phyloP scores from a whole-genome alignment of 805 yeast species.

The Suhomyces xylopsoci region DNA sequence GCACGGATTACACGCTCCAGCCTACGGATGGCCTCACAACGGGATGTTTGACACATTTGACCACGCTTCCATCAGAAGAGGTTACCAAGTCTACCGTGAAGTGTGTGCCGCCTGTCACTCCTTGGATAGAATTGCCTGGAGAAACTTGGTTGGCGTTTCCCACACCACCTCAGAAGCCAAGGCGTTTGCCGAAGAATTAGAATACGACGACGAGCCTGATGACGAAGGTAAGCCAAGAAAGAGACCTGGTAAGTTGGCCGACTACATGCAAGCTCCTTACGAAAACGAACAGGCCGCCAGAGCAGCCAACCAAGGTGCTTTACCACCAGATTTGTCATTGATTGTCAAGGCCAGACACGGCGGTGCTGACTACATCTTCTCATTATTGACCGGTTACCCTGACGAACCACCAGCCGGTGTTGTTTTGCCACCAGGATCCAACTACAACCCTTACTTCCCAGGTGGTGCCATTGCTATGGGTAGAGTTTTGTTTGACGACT shows the following conservation, averaged over 20 bases:
- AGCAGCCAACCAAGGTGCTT: conserved; percentile 99
- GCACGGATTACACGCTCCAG: conserved; percentile 97
- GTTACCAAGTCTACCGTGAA: conserved; percentile 97
- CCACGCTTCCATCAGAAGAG: conserved; percentile 96
- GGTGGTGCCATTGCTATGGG: conserved; percentile 99
- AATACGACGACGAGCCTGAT: conserved; percentile 95
- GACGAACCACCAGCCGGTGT: conserved; percentile 99
- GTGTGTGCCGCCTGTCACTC: conserved; percentile 99
- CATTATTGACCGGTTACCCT: conserved; percentile 96
- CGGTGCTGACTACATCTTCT: conserved; percentile 90
- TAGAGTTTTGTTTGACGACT: conserved; percentile 93
- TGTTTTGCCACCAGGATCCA: conserved; percentile 84
- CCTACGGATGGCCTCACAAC: conserved; percentile 88
- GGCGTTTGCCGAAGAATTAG: conserved; percentile 92
- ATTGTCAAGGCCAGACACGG: conserved; percentile 99
- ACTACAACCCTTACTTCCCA: conserved; percentile 99
- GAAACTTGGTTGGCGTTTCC: conserved; percentile 94
- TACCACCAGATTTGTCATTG: conserved; percentile 96
- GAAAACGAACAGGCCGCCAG: conserved; percentile 99
- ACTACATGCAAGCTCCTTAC: conserved; percentile 91
- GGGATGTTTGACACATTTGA: conserved; percentile 91
- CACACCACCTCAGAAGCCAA: conserved; percentile 88
- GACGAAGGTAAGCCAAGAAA: conserved; percentile 96
- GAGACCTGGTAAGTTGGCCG: conserved; percentile 98
- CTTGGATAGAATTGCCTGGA: conserved; percentile 95